These are phyloP conservation scores for Dendrothele bispora DNA, from an alignment of 768 basidiomycete species.

Conservation along the genomic window DNA sequence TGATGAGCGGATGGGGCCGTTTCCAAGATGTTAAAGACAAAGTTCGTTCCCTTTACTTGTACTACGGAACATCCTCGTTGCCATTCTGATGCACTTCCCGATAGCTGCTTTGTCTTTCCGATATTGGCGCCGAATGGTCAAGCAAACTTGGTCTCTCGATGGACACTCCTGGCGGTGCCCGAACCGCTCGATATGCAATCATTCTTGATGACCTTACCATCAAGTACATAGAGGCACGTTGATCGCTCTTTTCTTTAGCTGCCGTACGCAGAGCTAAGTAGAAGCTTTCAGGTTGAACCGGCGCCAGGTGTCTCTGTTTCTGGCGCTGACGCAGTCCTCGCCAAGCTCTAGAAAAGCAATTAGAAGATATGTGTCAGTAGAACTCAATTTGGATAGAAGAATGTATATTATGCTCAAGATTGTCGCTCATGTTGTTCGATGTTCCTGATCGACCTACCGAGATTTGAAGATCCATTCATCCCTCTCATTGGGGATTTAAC, in stretches of 20 bases:
- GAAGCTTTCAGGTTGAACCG: constrained; percentile 43
- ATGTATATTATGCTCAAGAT: no score
- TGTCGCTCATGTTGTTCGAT: no score
- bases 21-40: constrained; percentile 66
- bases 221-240: constrained; percentile 57
- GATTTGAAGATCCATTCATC: no score
- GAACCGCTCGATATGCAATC: constrained; percentile 63
- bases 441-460: no score
- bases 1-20: constrained; percentile 63
- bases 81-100: background rate
- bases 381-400: no score
- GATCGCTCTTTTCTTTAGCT: background rate
- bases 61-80: background rate
- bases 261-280: constrained; percentile 13
- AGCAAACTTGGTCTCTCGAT: constrained; percentile 50
- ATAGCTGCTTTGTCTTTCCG: constrained; percentile 62
- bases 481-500: no score
- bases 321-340: constrained; percentile 58
- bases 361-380: background rate
- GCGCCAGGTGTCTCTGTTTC: constrained; percentile 53
- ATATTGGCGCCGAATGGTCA: constrained; percentile 57
- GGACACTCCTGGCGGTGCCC: constrained; percentile 53
- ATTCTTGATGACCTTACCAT: constrained; percentile 72
- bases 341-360: constrained; percentile 31
- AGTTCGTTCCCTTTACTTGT: constrained; percentile 37